Conservation (phyloP, 2,329 filamentous ascomycete species). For the Penicillium sp. region DNA sequence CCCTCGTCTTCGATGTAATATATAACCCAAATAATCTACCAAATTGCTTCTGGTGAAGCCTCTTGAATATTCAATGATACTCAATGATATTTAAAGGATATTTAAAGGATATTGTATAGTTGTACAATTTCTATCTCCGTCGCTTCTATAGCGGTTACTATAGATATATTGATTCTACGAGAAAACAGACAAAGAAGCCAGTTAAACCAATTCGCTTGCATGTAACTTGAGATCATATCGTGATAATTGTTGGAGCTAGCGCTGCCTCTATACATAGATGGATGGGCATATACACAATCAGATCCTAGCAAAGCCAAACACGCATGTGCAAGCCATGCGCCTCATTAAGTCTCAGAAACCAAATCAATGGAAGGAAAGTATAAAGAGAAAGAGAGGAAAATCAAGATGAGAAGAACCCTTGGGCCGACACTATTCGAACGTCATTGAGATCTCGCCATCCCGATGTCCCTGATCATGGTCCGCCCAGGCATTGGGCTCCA, state of each 20-base stretch:
- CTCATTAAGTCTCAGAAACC: neutral
- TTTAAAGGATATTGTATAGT: too few species aligned
- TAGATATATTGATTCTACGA: neutral
- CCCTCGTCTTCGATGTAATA: too few species aligned
- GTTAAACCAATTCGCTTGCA: neutral
- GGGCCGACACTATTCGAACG: conserved; percentile 63
- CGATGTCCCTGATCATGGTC: conserved; percentile 65
- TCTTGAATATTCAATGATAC: too few species aligned
- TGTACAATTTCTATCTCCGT: too few species aligned
- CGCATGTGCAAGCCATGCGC: neutral
- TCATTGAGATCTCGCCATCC: conserved; percentile 77
- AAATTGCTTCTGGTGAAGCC: too few species aligned
- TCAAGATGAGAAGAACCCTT: neutral
- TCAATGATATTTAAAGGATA: too few species aligned
- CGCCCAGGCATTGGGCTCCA: conserved; percentile 66
- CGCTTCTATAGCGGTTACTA: neutral
- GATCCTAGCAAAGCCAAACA: neutral
- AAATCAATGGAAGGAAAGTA: conserved; percentile 1
- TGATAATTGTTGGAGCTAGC: conserved; percentile 2
- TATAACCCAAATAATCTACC: too few species aligned
- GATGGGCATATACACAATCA: neutral
- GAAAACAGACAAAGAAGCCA: neutral
- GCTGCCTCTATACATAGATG: neutral
- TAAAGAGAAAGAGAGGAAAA: conserved; percentile 4
- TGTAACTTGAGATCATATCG: conserved; percentile 7